Percentiles rank a stretch among this genome's conserved stretches.
phyloP scores from a whole-genome alignment of 1,284 basidiomycete species.

The Sanguinoderma infundibulare region DNA sequence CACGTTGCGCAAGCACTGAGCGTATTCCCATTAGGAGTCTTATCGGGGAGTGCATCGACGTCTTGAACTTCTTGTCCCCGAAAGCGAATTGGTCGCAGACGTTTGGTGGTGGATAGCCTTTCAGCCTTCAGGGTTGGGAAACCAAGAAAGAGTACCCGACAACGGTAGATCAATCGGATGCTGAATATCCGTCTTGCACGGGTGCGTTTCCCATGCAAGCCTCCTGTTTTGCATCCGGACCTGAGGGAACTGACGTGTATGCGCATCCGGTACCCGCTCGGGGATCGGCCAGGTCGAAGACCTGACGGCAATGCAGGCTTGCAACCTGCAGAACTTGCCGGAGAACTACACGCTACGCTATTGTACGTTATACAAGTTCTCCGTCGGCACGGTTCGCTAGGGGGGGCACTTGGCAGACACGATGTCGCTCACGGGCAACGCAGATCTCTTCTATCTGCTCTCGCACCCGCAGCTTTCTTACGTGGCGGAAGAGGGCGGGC shows the following conservation, averaged over 20 bases:
- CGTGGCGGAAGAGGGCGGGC: constrained; percentile 89
- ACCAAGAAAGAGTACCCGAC: neutral
- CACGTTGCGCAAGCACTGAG: neutral
- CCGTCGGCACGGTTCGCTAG: neutral
- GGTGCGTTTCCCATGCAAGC: constrained; percentile 40
- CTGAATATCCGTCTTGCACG: constrained; percentile 62
- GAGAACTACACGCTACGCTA: constrained; percentile 89
- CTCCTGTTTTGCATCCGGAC: neutral
- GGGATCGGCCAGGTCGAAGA: constrained; percentile 59
- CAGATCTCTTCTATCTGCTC: constrained; percentile 88
- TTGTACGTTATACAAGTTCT: constrained; percentile 56
- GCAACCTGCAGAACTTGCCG: constrained; percentile 86
- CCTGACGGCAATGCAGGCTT: constrained; percentile 90
- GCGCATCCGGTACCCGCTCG: neutral
- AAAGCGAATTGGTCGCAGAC: neutral
- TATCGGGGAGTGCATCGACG: neutral
- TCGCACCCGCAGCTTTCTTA: constrained; percentile 95
- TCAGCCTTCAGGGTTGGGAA: neutral
- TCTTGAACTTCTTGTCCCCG: neutral
- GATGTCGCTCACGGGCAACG: constrained; percentile 50
- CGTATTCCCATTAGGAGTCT: neutral
- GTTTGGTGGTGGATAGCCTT: neutral
- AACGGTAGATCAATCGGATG: constrained; percentile 1
- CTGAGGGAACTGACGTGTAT: neutral
- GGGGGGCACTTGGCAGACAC: neutral